Base-by-base conservation (phyloP, 1,139 yeast species). In the Zygosaccharomyces sapae region DNA sequence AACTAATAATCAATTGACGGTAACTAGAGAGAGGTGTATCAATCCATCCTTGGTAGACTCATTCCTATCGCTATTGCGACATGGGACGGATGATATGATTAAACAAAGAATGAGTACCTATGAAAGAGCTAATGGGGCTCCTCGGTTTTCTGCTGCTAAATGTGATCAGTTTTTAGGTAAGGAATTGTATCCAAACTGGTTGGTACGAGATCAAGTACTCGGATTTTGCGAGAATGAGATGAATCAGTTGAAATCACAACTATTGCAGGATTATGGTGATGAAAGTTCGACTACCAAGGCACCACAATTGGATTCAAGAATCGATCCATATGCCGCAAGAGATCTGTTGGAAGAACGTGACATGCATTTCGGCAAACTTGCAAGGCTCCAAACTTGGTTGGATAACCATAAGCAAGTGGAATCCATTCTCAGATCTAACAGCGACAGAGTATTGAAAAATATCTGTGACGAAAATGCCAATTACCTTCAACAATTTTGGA, bases 251-350 rank as follows among this genome's bases (percentile, higher is more conserved):
- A 55, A 62, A 43, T 25, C 43, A 4, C 70, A 69, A 33, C 52
- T 67, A 3, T 66, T 66, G 6, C 51, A 55, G 3, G 58, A 58
- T 5, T 47, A 52, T 47, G 55, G 54, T 2, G 47, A 19, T 5
- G 30, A 22, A 7, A 27, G 38, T 2, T 34, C 43, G 2, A n/a
- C 19, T 1, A 41, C 40, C 6, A 20, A 37, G 7, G 40, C 16
- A 25, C 50, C 57, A 3, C 46, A 50, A 44, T 52, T 61, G 39
- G 63, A 63, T 13, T 58, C 66, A 3, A 58, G 76, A 27, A 52
- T 73, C 4, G 78, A 76, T 54, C 80, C 81, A 0, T 76, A 76
- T 51, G 75, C 74, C 2, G 64, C 67, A 8, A 66, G 70, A 44
- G 75, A 73, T 41, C 41, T 62, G 10, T 52, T 59, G 20, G 62